phyloP scores from a whole-genome alignment of 371 early-diverging fungal species.

The Rhizomucor miehei region DNA sequence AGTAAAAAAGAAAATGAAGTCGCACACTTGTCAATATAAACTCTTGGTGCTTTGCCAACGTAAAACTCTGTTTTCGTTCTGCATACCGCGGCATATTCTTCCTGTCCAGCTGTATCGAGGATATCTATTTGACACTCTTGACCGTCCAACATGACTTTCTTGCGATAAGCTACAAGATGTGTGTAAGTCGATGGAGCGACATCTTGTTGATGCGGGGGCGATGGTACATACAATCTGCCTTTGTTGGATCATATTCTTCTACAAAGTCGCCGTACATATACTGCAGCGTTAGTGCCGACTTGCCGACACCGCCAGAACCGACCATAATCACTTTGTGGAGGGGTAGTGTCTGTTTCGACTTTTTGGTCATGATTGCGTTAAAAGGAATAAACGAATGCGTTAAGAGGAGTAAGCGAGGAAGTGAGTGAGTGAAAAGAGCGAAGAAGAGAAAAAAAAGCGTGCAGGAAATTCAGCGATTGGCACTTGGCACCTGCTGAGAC shows the following conservation, averaged over 20 bases:
- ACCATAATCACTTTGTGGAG: slow-evolving; percentile 92
- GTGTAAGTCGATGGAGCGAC: not conserved
- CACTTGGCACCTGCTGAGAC: too few species aligned
- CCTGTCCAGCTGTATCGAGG: slow-evolving; percentile 90
- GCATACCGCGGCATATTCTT: slow-evolving; percentile 76
- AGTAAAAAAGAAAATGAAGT: not conserved
- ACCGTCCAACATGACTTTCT: slow-evolving; percentile 61
- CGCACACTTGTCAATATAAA: slow-evolving; percentile 1
- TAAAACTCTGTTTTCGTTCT: too few species aligned
- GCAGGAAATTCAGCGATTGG: too few species aligned
- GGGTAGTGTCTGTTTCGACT: slow-evolving; percentile 65
- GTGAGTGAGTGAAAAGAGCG: not conserved
- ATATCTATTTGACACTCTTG: slow-evolving; percentile 84
- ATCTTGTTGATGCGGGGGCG: not conserved
- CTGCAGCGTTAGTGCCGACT: slow-evolving; percentile 89
- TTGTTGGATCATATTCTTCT: slow-evolving; percentile 96
- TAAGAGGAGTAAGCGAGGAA: not conserved
- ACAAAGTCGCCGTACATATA: slow-evolving; percentile 95
- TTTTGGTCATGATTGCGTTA: slow-evolving; percentile 20
- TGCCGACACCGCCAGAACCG: slow-evolving; percentile 92
- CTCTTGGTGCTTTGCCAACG: not conserved
- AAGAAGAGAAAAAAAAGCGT: too few species aligned
- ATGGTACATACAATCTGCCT: slow-evolving; percentile 73
- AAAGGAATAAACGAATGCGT: not conserved
- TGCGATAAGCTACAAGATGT: slow-evolving; percentile 60